Conservation (phyloP, 495 filamentous ascomycete genomes). For the Penicillium salamii region DNA sequence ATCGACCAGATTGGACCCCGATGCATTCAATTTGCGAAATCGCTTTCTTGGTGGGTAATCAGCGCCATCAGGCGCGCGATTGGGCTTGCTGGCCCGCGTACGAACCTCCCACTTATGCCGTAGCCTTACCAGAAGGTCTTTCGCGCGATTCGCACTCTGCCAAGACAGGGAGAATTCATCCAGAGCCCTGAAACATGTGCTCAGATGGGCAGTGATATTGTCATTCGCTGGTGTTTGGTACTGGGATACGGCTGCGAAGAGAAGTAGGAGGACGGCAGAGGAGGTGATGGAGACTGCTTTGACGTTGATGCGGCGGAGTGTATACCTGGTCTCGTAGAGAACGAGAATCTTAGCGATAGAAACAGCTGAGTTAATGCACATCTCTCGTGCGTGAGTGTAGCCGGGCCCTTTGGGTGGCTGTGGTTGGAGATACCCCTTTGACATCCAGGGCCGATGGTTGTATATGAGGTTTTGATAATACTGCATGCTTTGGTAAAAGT, state of each 20-base stretch:
- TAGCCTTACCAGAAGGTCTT: conserved; percentile 10
- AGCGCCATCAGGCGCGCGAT: not conserved
- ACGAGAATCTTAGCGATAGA: conserved; percentile 24
- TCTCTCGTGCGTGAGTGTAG: conserved; percentile 19
- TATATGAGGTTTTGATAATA: conserved; percentile 28
- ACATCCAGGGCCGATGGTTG: conserved; percentile 27
- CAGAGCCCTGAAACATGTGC: conserved; percentile 19
- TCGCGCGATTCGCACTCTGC: conserved; percentile 18
- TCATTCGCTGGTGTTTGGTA: not conserved
- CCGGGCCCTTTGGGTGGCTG: conserved; percentile 20
- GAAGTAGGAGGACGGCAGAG: conserved; percentile 20
- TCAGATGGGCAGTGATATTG: conserved; percentile 4
- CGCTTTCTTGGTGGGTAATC: conserved; percentile 3
- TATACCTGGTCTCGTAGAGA: conserved; percentile 43
- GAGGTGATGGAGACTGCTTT: conserved; percentile 24
- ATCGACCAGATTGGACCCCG: not conserved
- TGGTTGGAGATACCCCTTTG: conserved; percentile 18
- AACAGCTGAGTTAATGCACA: conserved; percentile 27
- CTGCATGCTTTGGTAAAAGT: conserved; percentile 22
- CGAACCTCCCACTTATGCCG: conserved; percentile 18
- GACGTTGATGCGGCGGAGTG: conserved; percentile 19
- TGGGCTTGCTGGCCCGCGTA: conserved; percentile 1
- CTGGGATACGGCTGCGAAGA: conserved; percentile 5
- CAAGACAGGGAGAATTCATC: conserved; percentile 18
- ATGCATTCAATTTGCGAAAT: not conserved